These are phyloP conservation scores for Curvularia spicifera DNA, from an alignment of 2,329 filamentous ascomycete species.

Conservation along the genomic window DNA sequence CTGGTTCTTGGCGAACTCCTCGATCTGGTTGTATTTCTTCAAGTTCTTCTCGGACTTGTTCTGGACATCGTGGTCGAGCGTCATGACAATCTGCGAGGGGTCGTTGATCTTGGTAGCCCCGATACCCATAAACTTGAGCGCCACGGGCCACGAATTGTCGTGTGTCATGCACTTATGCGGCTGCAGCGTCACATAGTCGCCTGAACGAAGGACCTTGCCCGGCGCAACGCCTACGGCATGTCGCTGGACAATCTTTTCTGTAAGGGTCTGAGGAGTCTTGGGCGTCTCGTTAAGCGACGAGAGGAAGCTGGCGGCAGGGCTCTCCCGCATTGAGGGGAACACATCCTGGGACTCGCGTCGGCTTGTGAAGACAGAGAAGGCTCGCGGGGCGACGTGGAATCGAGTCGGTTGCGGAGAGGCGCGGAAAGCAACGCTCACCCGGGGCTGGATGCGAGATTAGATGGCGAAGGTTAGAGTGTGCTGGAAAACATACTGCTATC, in stretches of 20 bases:
- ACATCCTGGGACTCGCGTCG: slow-evolving; percentile 41
- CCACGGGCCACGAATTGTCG: slow-evolving; percentile 80
- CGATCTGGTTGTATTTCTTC: slow-evolving; percentile 81
- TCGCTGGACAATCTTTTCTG: slow-evolving; percentile 89
- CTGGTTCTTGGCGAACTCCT: slow-evolving; percentile 80
- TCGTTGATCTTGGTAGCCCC: slow-evolving; percentile 77
- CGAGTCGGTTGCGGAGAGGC: slow-evolving; percentile 34
- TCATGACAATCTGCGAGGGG: slow-evolving; percentile 77
- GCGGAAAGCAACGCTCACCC: slow-evolving; percentile 36
- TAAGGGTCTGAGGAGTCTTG: slow-evolving; percentile 74
- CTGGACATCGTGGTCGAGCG: slow-evolving; percentile 87
- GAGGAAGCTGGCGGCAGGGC: slow-evolving; percentile 69
- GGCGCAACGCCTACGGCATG: slow-evolving; percentile 77
- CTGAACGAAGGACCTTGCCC: slow-evolving; percentile 76
- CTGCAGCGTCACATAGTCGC: slow-evolving; percentile 82
- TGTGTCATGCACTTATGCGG: slow-evolving; percentile 84
- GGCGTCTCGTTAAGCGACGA: slow-evolving; percentile 66
- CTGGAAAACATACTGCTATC: slow-evolving; percentile 33
- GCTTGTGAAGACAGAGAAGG: slow-evolving; percentile 34
- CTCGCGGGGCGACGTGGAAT: slow-evolving; percentile 30
- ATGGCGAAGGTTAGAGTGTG: background rate
- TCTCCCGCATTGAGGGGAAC: slow-evolving; percentile 70
- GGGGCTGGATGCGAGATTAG: slow-evolving; percentile 34
- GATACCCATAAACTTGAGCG: slow-evolving; percentile 81
- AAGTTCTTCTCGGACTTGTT: slow-evolving; percentile 80